Base-by-base conservation (phyloP, 192 early-diverging fungal genomes). In the Hyaloraphidium curvatum region DNA sequence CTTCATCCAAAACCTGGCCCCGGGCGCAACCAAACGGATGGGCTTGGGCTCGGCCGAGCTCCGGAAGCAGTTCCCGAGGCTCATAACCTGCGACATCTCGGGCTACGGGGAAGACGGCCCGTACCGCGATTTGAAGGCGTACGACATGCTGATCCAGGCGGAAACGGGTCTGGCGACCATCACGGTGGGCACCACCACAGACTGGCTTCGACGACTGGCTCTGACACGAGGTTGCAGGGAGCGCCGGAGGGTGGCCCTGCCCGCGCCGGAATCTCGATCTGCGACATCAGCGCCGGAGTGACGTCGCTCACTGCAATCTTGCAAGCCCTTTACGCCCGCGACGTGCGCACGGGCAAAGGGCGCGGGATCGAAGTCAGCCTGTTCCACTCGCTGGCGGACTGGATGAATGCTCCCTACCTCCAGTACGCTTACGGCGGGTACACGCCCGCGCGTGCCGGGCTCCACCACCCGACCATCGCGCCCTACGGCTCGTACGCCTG, bases 261-360 rank as follows among this genome's bases (percentile, higher is more conserved):
- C 23, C 11, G 43, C 11, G 43, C 25, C 23, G 43, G 43, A 5
- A 48, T 48, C 19, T 48, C 43, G 7, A 14, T 48, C 19, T 48
- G 43, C 43, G 43, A 48, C 23, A 48, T 48, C 25, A 25, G 43
- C 23, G 14, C 17, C 23, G 43, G 43, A 22, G 17, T 48, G 7
- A 11, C 43, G 4, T 14, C 43, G 7, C 25, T 22, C 23, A 5
- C 43, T 11, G 43, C 17, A 22, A 19, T 48, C 7, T 25, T 48
- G 5, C 43, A 48, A 25, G 43, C 43, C 7, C 43, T 48, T 5
- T 48, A 48, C 23, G 17, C 14, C 19, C 43, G 43, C 7, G 43
- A 48, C 17, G n/a, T n/a, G n/a, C 43, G 43, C 23, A 48, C 43
- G 9, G 43, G 43, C 5, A 48, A 48, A 48, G 43, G 43, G 14